Base-by-base conservation (phyloP, 1,139 yeast genomes). In the Zygoascus hellenicus region DNA sequence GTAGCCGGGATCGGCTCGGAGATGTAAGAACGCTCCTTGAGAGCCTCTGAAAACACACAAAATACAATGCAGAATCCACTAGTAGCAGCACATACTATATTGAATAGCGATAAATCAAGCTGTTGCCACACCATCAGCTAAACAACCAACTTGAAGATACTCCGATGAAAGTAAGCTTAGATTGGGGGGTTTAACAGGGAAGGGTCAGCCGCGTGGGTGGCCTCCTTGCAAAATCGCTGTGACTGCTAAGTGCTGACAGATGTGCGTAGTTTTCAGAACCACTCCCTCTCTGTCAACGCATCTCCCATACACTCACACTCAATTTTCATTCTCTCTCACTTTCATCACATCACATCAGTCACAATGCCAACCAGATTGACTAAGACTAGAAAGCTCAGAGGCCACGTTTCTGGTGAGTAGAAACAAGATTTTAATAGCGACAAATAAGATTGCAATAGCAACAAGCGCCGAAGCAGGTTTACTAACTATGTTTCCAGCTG, bases 301-400 rank as follows among this genome's bases (percentile, higher is more conserved):
- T 22, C 26, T 17, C 14, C 31, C 14, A 17, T 30, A 2, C 15
- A 19, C 31, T 13, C n/a, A 36, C 38, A 31, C 42, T 32, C 29
- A 43, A 38, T 38, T 43, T 43, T 43, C 47, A 43, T 33, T 26
- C 35, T 22, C 30, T 15, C 45, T 37, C 35, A 37, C 28, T 36
- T 15, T 39, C 26, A 22, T 22, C 26, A 22, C 26, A 22, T 22
- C 26, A 42, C 30, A 34, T 14, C 45, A 15, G 42, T 47, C 49
- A 50, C 35, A 47, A 92, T 92, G 98, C 98, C 98, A 77, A 89
- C 98, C 82, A 89, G 98, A 89, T 83, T 87, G 74, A 86, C 96
- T 71, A 89, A 92, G 80, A 92, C 97, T 78, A 89, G 99, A 87
- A 94, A 92, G 83, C 97, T 88, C 86, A 88, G 99, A 87, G 99